Conservation (phyloP, 208 protist genomes). For the Kentomonas sorsogonicus region DNA sequence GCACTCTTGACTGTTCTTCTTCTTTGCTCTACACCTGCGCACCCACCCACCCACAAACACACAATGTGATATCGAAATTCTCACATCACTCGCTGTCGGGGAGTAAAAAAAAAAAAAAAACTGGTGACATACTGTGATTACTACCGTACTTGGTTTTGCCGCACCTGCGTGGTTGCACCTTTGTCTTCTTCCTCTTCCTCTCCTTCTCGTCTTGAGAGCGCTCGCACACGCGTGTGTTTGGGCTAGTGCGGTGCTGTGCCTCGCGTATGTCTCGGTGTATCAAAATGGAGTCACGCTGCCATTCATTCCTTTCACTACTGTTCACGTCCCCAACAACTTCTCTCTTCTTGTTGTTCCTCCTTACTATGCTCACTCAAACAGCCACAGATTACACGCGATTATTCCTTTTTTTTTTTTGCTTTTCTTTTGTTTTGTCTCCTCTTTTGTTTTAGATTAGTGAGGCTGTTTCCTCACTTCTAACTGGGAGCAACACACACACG, state of each 20-base stretch:
- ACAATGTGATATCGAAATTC: not conserved
- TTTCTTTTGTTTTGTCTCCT: slow-evolving; percentile 8
- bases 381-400: not conserved
- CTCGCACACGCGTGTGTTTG: too few relatives aligned
- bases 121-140: not conserved
- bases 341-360: not conserved
- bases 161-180: not conserved
- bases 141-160: not conserved
- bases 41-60: too few relatives aligned
- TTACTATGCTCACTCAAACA: slow-evolving; percentile 6
- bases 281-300: too few relatives aligned
- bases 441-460: slow-evolving; percentile 9
- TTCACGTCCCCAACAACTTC: too few relatives aligned
- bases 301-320: too few relatives aligned
- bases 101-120: slow-evolving; percentile 4
- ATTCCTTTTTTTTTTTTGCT: slow-evolving; percentile 9
- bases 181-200: too few relatives aligned
- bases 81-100: not conserved
- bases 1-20: not conserved
- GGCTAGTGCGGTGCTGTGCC: too few relatives aligned
- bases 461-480: not conserved
- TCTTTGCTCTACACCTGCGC: not conserved
- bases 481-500: too few relatives aligned
- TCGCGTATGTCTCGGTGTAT: too few relatives aligned
- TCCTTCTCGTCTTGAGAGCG: too few relatives aligned